A percentile compares a stretch with the other conserved stretches of the same genome.
These are phyloP conservation scores for Rubia peregrina DNA, from an alignment of 305 asterid genomes.

Conservation along the genomic window DNA sequence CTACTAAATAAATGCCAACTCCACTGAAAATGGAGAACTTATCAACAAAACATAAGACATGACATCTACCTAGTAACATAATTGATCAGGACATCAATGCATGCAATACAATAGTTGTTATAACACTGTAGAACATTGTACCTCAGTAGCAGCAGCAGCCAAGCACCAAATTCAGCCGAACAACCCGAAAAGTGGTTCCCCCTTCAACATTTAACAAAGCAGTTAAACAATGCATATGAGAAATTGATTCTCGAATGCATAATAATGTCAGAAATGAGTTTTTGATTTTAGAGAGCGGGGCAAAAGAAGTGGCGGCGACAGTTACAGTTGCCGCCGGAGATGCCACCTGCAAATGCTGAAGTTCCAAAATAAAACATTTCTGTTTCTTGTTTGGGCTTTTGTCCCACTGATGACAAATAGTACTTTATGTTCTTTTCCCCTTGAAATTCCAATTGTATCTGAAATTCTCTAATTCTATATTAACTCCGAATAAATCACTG, in stretches of 20 bases:
- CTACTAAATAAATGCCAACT: background rate
- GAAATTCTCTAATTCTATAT: no score
- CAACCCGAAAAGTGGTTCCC: background rate
- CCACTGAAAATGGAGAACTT: background rate
- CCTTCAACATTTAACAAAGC: background rate
- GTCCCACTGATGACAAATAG: no score
- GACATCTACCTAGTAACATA: background rate
- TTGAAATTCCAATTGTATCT: no score
- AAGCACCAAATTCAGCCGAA: background rate
- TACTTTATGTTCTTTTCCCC: background rate
- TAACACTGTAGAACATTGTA: background rate
- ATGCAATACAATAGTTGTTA: background rate
- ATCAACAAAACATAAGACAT: background rate
- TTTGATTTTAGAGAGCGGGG: background rate
- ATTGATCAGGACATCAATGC: background rate
- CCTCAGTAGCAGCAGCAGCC: background rate
- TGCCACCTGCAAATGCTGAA: background rate
- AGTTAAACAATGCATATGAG: background rate
- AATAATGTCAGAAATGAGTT: background rate
- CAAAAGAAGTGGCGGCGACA: background rate
- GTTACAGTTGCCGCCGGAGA: constrained; percentile 3
- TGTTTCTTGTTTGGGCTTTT: background rate
- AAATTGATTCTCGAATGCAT: background rate
- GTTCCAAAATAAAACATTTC: background rate
- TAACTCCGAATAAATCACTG: background rate